These are phyloP conservation scores for Phytophthora citricola DNA, from an alignment of 352 stramenopile genomes.

Conservation along the genomic window DNA sequence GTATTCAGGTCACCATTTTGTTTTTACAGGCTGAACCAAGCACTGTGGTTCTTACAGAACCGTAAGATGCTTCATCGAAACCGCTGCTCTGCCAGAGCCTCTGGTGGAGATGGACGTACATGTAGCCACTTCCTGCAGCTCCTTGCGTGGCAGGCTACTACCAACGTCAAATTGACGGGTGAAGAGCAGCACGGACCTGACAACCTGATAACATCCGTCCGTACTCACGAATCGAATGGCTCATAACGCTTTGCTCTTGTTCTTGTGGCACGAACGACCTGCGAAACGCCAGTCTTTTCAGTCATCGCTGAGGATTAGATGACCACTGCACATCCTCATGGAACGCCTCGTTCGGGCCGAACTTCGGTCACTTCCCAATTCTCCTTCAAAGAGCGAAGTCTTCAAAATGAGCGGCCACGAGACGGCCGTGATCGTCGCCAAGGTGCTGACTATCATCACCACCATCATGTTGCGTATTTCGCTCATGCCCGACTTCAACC, in stretches of 20 bases:
- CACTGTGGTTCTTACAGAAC: too few species aligned
- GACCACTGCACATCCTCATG: slow-evolving; percentile 28
- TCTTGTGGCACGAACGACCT: slow-evolving; percentile 28
- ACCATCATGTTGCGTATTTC: slow-evolving; percentile 38
- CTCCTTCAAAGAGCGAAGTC: neutral
- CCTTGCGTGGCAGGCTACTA: too few species aligned
- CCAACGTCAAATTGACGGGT: too few species aligned
- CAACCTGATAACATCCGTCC: slow-evolving; percentile 13
- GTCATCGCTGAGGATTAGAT: slow-evolving; percentile 24
- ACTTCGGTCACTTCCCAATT: slow-evolving; percentile 18
- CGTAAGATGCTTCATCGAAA: too few species aligned
- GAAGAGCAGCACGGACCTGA: neutral
- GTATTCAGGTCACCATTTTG: too few species aligned
- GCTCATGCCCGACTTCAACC: slow-evolving; percentile 44
- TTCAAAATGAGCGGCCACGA: slow-evolving; percentile 23
- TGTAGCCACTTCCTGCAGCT: too few species aligned
- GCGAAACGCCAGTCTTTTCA: slow-evolving; percentile 15
- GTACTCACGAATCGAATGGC: slow-evolving; percentile 16
- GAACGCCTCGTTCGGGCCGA: too few species aligned
- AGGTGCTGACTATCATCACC: slow-evolving; percentile 36
- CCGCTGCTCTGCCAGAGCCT: too few species aligned
- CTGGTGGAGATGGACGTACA: too few species aligned
- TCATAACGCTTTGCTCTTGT: slow-evolving; percentile 5
- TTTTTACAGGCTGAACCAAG: too few species aligned
- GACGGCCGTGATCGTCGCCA: slow-evolving; percentile 26